Conservation (phyloP, 768 basidiomycete genomes). For the Dioszegia aurantiaca region DNA sequence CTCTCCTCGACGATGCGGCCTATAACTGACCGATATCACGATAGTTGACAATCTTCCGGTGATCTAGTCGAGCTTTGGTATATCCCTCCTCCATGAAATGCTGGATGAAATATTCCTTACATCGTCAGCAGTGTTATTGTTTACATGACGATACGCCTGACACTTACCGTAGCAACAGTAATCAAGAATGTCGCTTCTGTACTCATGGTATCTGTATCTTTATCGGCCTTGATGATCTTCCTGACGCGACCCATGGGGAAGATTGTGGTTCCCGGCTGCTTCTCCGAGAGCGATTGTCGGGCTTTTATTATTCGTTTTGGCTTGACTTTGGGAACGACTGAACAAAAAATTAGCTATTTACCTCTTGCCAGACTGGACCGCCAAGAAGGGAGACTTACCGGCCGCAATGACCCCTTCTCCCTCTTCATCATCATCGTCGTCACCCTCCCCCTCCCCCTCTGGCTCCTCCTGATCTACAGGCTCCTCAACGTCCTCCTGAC, state of each 20-base stretch:
- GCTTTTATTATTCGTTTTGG: slow-evolving; percentile 37
- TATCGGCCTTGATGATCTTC: slow-evolving; percentile 80
- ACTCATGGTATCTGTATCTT: slow-evolving; percentile 59
- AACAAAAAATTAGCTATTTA: background rate
- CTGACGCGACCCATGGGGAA: slow-evolving; percentile 76
- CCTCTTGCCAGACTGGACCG: background rate
- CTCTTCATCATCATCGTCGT: slow-evolving; percentile 16
- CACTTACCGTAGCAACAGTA: slow-evolving; percentile 70
- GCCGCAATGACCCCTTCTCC: slow-evolving; percentile 13
- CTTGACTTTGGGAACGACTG: slow-evolving; percentile 17
- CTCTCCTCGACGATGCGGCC: background rate
- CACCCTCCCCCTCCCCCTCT: slow-evolving; percentile 16
- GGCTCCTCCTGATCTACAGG: slow-evolving; percentile 15
- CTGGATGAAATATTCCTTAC: slow-evolving; percentile 77
- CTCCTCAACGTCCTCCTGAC: slow-evolving; percentile 15
- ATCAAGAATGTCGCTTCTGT: slow-evolving; percentile 77
- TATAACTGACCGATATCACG: slow-evolving; percentile 68
- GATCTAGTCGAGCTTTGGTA: slow-evolving; percentile 67
- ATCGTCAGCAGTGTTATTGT: background rate
- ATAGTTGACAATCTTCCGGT: slow-evolving; percentile 70
- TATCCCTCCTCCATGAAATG: slow-evolving; percentile 70
- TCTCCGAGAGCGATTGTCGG: slow-evolving; percentile 45
- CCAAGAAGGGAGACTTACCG: background rate
- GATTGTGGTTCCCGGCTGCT: slow-evolving; percentile 65
- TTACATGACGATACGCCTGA: background rate